Evolutionary conservation across 495 filamentous ascomycete genomes (phyloP).

Genomic region (Penicillium steckii): DNA sequence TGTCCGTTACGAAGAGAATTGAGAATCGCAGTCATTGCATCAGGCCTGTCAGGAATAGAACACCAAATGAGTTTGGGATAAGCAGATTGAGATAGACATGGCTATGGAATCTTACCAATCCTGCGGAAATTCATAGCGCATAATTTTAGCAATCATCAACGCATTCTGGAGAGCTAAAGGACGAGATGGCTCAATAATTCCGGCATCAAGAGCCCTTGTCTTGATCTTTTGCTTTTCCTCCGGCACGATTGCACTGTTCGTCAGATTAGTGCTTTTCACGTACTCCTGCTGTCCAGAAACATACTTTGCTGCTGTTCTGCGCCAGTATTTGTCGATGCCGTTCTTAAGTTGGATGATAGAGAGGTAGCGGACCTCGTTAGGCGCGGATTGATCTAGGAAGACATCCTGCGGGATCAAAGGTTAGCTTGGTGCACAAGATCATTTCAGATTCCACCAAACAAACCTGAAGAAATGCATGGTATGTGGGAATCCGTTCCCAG

Average conservation of each 20-base stretch:
- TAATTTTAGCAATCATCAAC: slow-evolving; percentile 80
- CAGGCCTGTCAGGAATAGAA: slow-evolving; percentile 37
- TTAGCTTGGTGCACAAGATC: neutral
- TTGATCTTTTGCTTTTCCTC: slow-evolving; percentile 76
- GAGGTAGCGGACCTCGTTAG: slow-evolving; percentile 76
- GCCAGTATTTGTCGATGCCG: slow-evolving; percentile 92
- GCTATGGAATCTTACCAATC: slow-evolving; percentile 59
- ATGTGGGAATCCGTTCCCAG: slow-evolving; percentile 78
- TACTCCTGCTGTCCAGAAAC: slow-evolving; percentile 2
- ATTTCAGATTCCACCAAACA: neutral
- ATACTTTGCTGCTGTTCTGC: slow-evolving; percentile 66
- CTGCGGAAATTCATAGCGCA: slow-evolving; percentile 81
- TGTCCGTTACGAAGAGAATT: slow-evolving; percentile 55
- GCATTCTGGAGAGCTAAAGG: slow-evolving; percentile 83
- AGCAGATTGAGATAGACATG: neutral
- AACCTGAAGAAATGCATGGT: slow-evolving; percentile 78
- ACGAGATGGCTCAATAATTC: slow-evolving; percentile 68
- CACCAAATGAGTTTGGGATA: slow-evolving; percentile 1
- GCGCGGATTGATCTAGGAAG: slow-evolving; percentile 74
- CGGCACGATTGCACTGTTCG: slow-evolving; percentile 62
- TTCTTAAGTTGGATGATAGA: slow-evolving; percentile 93
- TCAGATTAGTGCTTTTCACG: slow-evolving; percentile 17
- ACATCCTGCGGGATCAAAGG: slow-evolving; percentile 51
- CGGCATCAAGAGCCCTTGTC: slow-evolving; percentile 65
- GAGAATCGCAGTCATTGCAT: slow-evolving; percentile 55